phyloP scores from a whole-genome alignment of 805 yeast species.

The Martiniozyma abietophila region DNA sequence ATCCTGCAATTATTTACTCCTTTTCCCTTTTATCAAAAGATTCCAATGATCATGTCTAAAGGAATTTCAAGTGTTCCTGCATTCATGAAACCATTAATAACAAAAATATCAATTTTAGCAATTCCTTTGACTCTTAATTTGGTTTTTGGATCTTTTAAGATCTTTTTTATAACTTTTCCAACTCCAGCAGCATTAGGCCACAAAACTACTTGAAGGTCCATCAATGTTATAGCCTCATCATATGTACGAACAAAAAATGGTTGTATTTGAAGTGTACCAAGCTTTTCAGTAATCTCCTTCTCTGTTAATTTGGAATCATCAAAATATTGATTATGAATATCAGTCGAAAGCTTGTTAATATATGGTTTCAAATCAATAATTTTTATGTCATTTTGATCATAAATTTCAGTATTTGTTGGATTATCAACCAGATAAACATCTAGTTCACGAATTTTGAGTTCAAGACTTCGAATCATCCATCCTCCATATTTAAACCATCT shows the following conservation, averaged over 20 bases:
- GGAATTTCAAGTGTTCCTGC: conserved; percentile 24
- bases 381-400: background rate
- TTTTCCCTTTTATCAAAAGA: too few relatives aligned
- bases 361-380: too few relatives aligned
- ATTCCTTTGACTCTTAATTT: conserved; percentile 27
- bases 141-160: conserved; percentile 25
- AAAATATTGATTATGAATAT: too few relatives aligned
- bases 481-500: conserved; percentile 28
- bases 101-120: conserved; percentile 24
- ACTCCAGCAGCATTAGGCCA: conserved; percentile 28
- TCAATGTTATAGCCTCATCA: conserved; percentile 18
- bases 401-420: conserved; percentile 14
- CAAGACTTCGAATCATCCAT: conserved; percentile 19
- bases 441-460: conserved; percentile 24
- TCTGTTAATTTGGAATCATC: too few relatives aligned
- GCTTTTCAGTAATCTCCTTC: too few relatives aligned
- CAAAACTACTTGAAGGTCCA: conserved; percentile 24
- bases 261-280: conserved; percentile 28
- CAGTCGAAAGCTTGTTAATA: too few relatives aligned
- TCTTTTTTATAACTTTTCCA: conserved; percentile 24
- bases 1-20: too few relatives aligned
- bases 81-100: conserved; percentile 28
- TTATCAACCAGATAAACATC: conserved; percentile 22
- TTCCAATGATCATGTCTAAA: conserved; percentile 20
- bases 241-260: conserved; percentile 27